phyloP scores from a whole-genome alignment of 148 eudicot genomes.

The Polygonum maritimum region DNA sequence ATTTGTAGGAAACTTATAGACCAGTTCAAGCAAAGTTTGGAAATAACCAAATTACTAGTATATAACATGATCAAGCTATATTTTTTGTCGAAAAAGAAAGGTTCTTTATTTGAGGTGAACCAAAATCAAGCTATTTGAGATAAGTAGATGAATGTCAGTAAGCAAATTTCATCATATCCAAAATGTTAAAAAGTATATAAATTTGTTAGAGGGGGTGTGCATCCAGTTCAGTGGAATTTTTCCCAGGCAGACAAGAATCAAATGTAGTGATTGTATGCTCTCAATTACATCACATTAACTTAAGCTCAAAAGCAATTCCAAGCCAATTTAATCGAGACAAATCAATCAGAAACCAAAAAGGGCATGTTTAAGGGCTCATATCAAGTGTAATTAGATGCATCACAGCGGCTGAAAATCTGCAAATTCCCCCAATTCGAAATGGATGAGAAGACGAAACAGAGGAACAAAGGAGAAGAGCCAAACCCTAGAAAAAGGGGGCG shows the following conservation, averaged over 20 bases:
- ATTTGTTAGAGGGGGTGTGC: neutral
- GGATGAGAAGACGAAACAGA: neutral
- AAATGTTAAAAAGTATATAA: neutral
- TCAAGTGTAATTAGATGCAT: neutral
- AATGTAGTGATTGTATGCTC: neutral
- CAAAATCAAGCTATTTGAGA: neutral
- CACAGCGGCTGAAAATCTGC: neutral
- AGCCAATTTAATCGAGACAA: neutral
- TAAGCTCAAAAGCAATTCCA: neutral
- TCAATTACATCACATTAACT: neutral
- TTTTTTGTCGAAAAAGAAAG: too few relatives aligned
- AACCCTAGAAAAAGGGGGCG: slow-evolving; percentile 4
- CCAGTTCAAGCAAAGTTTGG: too few relatives aligned
- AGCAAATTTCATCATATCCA: neutral
- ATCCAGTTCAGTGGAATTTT: neutral
- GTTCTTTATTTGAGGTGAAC: too few relatives aligned
- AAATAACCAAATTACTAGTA: too few relatives aligned
- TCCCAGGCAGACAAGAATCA: neutral
- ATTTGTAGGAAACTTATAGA: too few relatives aligned
- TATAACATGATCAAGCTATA: too few relatives aligned
- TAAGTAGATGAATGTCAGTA: neutral
- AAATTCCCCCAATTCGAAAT: neutral
- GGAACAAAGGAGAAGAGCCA: neutral
- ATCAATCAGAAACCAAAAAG: neutral
- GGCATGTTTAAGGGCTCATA: slow-evolving; percentile 1